phyloP scores from a whole-genome alignment of 2,329 filamentous ascomycete genomes.

The Phyllosticta ampelicida region DNA sequence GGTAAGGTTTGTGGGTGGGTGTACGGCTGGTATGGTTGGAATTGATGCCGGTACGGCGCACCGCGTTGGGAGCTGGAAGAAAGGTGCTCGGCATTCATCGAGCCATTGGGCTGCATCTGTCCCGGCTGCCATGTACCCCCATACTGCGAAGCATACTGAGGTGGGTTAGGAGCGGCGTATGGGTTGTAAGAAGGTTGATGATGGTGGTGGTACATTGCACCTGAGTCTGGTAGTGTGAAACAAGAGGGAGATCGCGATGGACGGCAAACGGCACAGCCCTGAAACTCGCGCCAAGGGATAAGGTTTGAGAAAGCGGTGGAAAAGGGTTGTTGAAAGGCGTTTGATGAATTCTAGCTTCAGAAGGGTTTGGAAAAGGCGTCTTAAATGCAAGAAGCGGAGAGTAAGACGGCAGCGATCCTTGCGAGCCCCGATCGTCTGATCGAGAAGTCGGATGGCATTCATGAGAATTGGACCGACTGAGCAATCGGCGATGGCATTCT shows the following conservation, averaged over 20 bases:
- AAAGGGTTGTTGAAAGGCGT: background rate
- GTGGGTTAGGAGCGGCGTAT: background rate
- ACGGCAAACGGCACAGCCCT: background rate
- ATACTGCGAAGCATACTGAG: slow-evolving; percentile 5
- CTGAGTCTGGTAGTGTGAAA: background rate
- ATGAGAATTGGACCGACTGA: background rate
- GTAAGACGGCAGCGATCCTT: background rate
- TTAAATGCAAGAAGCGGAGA: background rate
- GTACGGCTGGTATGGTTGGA: background rate
- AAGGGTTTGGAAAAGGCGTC: background rate
- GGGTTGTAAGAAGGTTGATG: slow-evolving; percentile 8
- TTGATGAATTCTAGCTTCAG: background rate
- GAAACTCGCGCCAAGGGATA: background rate
- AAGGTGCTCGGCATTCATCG: background rate
- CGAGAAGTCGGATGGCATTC: background rate
- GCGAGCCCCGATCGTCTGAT: background rate
- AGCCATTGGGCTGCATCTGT: background rate
- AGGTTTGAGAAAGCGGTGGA: background rate
- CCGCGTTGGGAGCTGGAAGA: slow-evolving; percentile 2
- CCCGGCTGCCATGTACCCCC: background rate
- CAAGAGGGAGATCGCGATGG: background rate
- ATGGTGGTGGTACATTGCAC: slow-evolving; percentile 6
- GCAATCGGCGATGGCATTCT: slow-evolving; percentile 7
- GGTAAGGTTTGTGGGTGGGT: background rate
- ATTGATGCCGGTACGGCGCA: background rate